Evolutionary conservation across 305 asterid species (phyloP).

Genomic region (Withania somnifera): DNA sequence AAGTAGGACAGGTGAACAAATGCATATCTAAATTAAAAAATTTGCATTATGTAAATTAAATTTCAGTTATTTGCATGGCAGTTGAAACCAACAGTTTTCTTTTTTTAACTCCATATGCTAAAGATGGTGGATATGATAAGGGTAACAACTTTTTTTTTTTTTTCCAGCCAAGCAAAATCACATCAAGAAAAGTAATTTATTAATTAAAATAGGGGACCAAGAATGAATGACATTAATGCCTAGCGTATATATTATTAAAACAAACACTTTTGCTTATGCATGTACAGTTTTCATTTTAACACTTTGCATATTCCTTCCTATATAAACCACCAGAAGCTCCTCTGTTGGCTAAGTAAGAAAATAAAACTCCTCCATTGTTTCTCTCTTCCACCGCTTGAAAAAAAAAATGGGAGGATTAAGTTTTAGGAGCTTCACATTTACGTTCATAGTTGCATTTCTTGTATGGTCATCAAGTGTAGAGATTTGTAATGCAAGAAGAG

Average conservation of each 20-base stretch:
- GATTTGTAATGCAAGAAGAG: conserved; percentile 58
- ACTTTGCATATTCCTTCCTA: conserved; percentile 20
- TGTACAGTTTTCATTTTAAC: neutral
- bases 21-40: neutral
- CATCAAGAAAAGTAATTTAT: conserved; percentile 21
- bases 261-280: conserved; percentile 7
- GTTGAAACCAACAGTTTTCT: conserved; percentile 9
- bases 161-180: conserved; percentile 12
- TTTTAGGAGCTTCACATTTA: conserved; percentile 41
- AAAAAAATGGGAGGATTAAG: conserved; percentile 19
- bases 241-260: neutral
- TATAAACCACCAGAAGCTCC: conserved; percentile 36
- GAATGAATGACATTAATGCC: conserved; percentile 18
- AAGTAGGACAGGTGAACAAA: neutral
- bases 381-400: conserved; percentile 5
- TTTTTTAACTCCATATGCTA: conserved; percentile 13
- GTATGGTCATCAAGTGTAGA: conserved; percentile 47
- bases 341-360: conserved; percentile 16
- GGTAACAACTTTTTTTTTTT: neutral
- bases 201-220: conserved; percentile 14
- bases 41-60: neutral
- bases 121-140: conserved; percentile 15
- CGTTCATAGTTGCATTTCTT: conserved; percentile 28
- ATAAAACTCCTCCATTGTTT: neutral
- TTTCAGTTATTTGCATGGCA: conserved; percentile 17